A percentile compares a stretch with the other conserved stretches of the same genome.
Conservation (phyloP, 306 rosid genomes). For the Gastrolobium bilobum region DNA sequence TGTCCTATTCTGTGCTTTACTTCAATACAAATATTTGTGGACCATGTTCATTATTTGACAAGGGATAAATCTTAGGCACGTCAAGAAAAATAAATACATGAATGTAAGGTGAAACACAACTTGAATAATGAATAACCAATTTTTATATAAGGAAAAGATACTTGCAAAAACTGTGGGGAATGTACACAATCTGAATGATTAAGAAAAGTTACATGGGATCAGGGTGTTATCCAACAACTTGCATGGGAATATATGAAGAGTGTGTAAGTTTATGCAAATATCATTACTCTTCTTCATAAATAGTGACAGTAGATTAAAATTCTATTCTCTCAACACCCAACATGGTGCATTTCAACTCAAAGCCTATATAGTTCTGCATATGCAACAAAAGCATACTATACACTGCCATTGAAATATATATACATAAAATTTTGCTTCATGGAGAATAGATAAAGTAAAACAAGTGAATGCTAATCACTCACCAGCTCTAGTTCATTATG, state of each 20-base stretch:
- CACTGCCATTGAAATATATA: conserved; percentile 32
- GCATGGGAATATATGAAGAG: neutral
- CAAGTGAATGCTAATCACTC: conserved; percentile 31
- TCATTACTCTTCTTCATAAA: conserved; percentile 5
- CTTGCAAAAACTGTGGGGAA: neutral
- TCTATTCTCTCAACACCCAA: conserved; percentile 14
- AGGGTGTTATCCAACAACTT: conserved; percentile 23
- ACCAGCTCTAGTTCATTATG: conserved; percentile 37
- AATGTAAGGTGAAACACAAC: neutral
- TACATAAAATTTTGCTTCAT: conserved; percentile 38
- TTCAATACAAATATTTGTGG: conserved; percentile 16
- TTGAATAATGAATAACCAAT: conserved; percentile 26
- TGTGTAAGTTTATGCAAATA: conserved; percentile 2
- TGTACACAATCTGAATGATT: neutral
- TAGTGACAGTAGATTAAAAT: conserved; percentile 7
- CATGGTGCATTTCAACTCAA: conserved; percentile 25
- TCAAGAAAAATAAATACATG: neutral
- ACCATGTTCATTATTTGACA: neutral
- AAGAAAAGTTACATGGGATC: neutral
- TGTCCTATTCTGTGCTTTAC: neutral
- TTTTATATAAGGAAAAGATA: neutral
- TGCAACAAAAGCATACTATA: conserved; percentile 36
- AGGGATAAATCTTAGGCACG: neutral
- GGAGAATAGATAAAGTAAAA: conserved; percentile 1
- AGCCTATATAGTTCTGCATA: conserved; percentile 19